Percentiles rank a stretch among this genome's conserved stretches.
Conservation (phyloP, 495 filamentous ascomycete species). For the Hypoxylon crocopeplum region DNA sequence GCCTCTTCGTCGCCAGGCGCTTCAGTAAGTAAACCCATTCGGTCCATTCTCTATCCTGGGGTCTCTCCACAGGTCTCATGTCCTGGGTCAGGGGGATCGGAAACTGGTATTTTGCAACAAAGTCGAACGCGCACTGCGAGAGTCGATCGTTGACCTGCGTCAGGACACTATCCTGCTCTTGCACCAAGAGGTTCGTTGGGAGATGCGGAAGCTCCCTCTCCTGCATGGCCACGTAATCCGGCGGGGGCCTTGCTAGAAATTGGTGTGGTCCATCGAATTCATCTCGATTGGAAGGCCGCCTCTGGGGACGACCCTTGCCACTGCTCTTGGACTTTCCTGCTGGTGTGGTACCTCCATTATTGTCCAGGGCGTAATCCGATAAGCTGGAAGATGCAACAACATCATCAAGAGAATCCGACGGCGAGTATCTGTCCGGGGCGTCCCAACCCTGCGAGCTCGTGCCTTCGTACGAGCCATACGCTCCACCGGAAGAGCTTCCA, state of each 20-base stretch:
- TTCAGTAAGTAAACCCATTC: constrained; percentile 92
- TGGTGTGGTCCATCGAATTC: constrained; percentile 89
- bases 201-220: constrained; percentile 81
- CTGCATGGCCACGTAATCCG: constrained; percentile 71
- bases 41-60: constrained; percentile 86
- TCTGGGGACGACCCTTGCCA: constrained; percentile 66
- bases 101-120: constrained; percentile 88
- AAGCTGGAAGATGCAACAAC: constrained; percentile 50
- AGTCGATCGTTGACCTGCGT: constrained; percentile 81
- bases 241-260: constrained; percentile 70
- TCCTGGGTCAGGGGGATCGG: constrained; percentile 81
- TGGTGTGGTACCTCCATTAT: constrained; percentile 44
- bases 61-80: constrained; percentile 78
- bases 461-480: constrained; percentile 46
- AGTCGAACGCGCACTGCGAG: constrained; percentile 86
- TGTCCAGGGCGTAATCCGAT: constrained; percentile 54
- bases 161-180: constrained; percentile 84
- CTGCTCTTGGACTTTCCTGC: constrained; percentile 52
- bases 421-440: constrained; percentile 49
- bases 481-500: constrained; percentile 28
- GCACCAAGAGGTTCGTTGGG: constrained; percentile 79
- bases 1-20: constrained; percentile 81
- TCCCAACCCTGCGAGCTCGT: constrained; percentile 50
- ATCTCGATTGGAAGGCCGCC: constrained; percentile 80
- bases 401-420: constrained; percentile 57